Conservation (phyloP, 169 alveolate genomes). For the Neospora caninum region DNA sequence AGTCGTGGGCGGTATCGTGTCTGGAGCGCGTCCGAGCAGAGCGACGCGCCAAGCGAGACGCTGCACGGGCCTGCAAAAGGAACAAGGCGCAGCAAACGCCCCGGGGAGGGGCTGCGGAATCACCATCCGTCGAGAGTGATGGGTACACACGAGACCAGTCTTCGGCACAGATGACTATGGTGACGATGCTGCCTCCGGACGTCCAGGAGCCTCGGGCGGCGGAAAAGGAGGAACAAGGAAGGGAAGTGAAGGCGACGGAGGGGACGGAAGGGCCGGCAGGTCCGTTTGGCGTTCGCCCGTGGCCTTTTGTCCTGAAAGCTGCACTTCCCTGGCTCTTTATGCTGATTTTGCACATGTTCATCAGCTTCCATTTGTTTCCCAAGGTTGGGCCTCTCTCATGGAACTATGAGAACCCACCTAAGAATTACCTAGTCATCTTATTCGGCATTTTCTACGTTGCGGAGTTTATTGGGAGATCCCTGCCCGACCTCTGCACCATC, state of each 20-base stretch:
- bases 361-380: constrained; percentile 37
- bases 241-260: background rate
- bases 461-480: constrained; percentile 20
- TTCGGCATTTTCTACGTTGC: constrained; percentile 21
- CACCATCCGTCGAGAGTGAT: background rate
- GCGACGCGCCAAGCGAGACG: background rate
- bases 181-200: background rate
- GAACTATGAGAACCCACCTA: constrained; percentile 10
- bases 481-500: constrained; percentile 27
- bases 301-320: background rate
- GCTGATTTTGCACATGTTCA: constrained; percentile 13
- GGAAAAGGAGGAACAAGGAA: background rate
- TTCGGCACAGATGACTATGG: background rate
- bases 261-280: background rate
- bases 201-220: background rate
- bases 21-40: background rate
- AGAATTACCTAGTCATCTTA: constrained; percentile 23
- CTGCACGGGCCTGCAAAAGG: background rate
- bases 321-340: constrained; percentile 17
- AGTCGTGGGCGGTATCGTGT: constrained; percentile 11
- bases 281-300: background rate
- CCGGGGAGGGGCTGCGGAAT: background rate
- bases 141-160: background rate
- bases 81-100: background rate
- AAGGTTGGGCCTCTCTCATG: constrained; percentile 47